Conservation (phyloP, 192 early-diverging fungal species). For the Gigaspora rosea region DNA sequence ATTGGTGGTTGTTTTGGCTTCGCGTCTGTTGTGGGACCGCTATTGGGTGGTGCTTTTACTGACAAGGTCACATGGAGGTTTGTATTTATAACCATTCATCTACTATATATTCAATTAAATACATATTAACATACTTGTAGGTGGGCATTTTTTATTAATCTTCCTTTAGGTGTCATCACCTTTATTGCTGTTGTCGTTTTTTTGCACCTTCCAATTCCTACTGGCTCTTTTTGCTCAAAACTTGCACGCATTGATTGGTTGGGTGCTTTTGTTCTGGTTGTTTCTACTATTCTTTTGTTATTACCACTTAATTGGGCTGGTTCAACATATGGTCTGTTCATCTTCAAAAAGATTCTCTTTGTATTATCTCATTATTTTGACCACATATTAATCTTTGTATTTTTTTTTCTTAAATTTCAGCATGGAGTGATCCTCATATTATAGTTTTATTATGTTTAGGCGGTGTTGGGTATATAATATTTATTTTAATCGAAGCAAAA, state of each 20-base stretch:
- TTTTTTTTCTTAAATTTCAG: too few relatives aligned
- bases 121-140: conserved; percentile 35
- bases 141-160: conserved; percentile 62
- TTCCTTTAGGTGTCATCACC: conserved; percentile 58
- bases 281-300: conserved; percentile 59
- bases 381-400: too few relatives aligned
- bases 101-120: neutral
- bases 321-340: conserved; percentile 59
- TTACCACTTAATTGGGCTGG: conserved; percentile 78
- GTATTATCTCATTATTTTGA: too few relatives aligned
- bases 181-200: conserved; percentile 42
- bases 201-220: conserved; percentile 54
- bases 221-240: conserved; percentile 54
- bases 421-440: too few relatives aligned
- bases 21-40: conserved; percentile 77
- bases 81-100: neutral
- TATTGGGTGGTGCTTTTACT: conserved; percentile 84
- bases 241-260: conserved; percentile 62
- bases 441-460: too few relatives aligned
- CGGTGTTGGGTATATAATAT: too few relatives aligned
- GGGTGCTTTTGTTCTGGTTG: conserved; percentile 59
- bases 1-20: conserved; percentile 79
- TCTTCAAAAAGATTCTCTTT: too few relatives aligned
- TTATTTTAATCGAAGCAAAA: too few relatives aligned
- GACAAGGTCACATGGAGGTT: conserved; percentile 56